phyloP scores from a whole-genome alignment of 2,329 filamentous ascomycete species.

The Diaporthe vaccinii region DNA sequence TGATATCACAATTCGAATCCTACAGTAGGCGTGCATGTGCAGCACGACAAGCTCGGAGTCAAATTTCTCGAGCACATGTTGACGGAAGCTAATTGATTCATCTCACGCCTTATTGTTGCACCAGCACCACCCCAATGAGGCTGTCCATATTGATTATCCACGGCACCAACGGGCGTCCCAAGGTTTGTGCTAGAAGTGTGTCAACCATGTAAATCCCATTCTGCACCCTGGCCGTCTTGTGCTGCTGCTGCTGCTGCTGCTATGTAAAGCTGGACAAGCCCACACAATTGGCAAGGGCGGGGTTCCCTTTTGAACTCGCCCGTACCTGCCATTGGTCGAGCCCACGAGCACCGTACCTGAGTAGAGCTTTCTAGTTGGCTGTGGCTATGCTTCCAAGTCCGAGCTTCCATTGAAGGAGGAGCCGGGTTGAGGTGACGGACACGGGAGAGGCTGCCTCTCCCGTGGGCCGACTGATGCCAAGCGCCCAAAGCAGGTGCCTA shows the following conservation, averaged over 20 bases:
- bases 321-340: not conserved
- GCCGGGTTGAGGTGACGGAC: slow-evolving; percentile 1
- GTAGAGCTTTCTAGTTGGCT: not conserved
- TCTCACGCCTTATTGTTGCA: not conserved
- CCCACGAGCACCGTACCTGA: not conserved
- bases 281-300: not conserved
- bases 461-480: slow-evolving; percentile 11
- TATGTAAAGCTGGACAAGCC: not conserved
- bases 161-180: not conserved
- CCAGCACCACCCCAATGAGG: not conserved
- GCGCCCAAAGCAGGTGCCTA: slow-evolving; percentile 17
- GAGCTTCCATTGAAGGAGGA: not conserved
- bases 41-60: slow-evolving; percentile 23
- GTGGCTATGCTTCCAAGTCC: slow-evolving; percentile 14
- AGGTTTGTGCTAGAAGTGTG: slow-evolving; percentile 7
- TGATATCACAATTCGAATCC: slow-evolving; percentile 20
- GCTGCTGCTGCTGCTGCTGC: not conserved
- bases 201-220: not conserved
- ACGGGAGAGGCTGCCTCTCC: slow-evolving; percentile 10
- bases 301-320: not conserved
- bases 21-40: not conserved
- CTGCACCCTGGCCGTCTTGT: not conserved
- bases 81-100: slow-evolving; percentile 20
- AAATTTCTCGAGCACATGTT: slow-evolving; percentile 6
- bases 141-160: not conserved